Base-by-base conservation (phyloP, 164 flowering plant genomes). In the Nymphaea thermarum region DNA sequence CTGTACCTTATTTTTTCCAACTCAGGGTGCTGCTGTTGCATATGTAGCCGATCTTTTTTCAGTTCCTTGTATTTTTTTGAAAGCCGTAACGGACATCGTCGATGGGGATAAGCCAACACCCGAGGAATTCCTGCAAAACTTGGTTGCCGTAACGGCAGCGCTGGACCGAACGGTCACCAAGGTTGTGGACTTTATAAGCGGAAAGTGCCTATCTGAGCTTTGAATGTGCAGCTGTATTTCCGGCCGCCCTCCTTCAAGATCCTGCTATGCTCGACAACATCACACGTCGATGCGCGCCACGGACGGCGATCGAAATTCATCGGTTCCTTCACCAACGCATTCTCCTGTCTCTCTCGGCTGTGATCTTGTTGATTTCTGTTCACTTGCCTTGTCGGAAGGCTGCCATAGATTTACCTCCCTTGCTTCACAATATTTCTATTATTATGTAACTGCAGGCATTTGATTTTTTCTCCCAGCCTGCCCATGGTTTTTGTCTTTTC, bases 21-120 rank as follows among this genome's bases (percentile, higher is more conserved):
- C 73, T 76, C 83, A 91, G 98, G 98, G 97, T 64, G 97, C 98
- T 45, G 93, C 97, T 43, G 78, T 91, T 66, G 98, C 86, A 4
- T 91, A 94, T 67, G 96, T 88, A 44, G 85, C 90, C 17, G 89
- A 86, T 68, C 87, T 91, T 44, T 73, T 94, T 18, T 84, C 87
- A 70, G 89, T 88, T 16, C 98, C 99, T 60, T 83, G 71, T 41
- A 82, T 94, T 70, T 90, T 87, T 66, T 51, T 94, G 18, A 94
- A 94, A 79, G 96, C 96, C 63, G 96, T 94, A 64, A 88, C 96
- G 8, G 96, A 91, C 71, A 80, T 91, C 51, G 84, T 94, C 44
- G 96, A 91, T 78, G 96, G 96, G 17, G 91, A 88, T 6, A 94
- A 87, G 74, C 97, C 98, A 73, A 87, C 96, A 3, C 77, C 93